Conservation (phyloP, 345 rosid genomes). For the Erucastrum elatum region DNA sequence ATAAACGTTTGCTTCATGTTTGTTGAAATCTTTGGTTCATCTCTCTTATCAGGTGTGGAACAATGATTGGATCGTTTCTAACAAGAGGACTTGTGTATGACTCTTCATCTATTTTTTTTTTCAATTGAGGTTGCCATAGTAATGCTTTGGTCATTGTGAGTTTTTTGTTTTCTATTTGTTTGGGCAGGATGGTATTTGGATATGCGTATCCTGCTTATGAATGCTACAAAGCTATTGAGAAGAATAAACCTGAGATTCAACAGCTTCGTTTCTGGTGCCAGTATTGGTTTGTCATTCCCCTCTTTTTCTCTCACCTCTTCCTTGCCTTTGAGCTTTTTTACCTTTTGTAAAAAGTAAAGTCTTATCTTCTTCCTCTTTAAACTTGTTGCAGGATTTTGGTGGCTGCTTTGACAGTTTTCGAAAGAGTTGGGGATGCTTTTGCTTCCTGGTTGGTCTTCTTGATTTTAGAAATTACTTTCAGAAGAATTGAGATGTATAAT, state of each 20-base stretch:
- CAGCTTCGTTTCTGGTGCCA: conserved; percentile 83
- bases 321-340: neutral
- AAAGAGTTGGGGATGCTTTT: conserved; percentile 69
- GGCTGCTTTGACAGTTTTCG: conserved; percentile 60
- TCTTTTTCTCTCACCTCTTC: neutral
- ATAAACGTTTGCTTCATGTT: neutral
- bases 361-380: neutral
- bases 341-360: neutral
- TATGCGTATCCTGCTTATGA: conserved; percentile 84
- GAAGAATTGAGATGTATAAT: neutral
- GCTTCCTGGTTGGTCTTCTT: conserved; percentile 58
- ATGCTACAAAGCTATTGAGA: conserved; percentile 69
- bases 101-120: conserved; percentile 28
- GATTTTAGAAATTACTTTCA: neutral
- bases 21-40: neutral
- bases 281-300: conserved; percentile 54
- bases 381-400: conserved; percentile 67
- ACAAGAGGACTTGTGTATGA: conserved; percentile 68
- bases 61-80: conserved; percentile 60
- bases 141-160: neutral
- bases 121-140: conserved; percentile 7
- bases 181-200: conserved; percentile 63
- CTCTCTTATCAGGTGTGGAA: conserved; percentile 29
- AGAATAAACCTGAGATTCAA: conserved; percentile 48
- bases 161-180: neutral